Percentiles rank a stretch among this genome's conserved stretches.
These are phyloP conservation scores for Gossypium trilobum DNA, from an alignment of 441 rosid genomes.

Conservation along the genomic window DNA sequence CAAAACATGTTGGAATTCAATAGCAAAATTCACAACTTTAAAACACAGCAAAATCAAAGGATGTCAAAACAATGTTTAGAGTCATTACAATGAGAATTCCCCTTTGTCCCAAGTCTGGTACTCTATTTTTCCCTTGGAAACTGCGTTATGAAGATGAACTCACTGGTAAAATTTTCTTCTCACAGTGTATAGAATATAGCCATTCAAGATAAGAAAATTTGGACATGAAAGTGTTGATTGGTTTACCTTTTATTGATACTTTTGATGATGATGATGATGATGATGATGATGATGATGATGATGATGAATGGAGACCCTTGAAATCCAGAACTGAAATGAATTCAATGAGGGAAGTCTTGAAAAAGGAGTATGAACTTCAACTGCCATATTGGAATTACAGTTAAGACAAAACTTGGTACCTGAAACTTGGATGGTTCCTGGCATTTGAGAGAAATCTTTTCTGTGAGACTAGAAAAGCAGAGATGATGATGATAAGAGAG, in stretches of 20 bases:
- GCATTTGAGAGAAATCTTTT: conserved; percentile 40
- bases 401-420: conserved; percentile 32
- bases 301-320: conserved; percentile 32
- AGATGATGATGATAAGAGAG: background rate
- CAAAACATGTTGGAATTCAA: conserved; percentile 6
- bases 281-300: conserved; percentile 36
- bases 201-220: background rate
- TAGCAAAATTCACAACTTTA: conserved; percentile 16
- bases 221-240: conserved; percentile 4
- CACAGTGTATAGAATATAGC: background rate
- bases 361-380: background rate
- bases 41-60: background rate
- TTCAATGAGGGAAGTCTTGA: conserved; percentile 1
- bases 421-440: conserved; percentile 86
- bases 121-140: conserved; percentile 70
- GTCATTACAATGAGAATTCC: conserved; percentile 71
- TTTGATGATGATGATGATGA: background rate
- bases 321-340: conserved; percentile 53
- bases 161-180: background rate
- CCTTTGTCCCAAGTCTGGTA: conserved; percentile 47
- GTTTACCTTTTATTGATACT: conserved; percentile 53
- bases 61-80: background rate
- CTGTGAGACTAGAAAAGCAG: background rate
- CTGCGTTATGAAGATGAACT: conserved; percentile 34
- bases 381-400: conserved; percentile 17